Evolutionary conservation across 371 early-diverging fungal genomes (phyloP).

Genomic region (Mycotypha africana): DNA sequence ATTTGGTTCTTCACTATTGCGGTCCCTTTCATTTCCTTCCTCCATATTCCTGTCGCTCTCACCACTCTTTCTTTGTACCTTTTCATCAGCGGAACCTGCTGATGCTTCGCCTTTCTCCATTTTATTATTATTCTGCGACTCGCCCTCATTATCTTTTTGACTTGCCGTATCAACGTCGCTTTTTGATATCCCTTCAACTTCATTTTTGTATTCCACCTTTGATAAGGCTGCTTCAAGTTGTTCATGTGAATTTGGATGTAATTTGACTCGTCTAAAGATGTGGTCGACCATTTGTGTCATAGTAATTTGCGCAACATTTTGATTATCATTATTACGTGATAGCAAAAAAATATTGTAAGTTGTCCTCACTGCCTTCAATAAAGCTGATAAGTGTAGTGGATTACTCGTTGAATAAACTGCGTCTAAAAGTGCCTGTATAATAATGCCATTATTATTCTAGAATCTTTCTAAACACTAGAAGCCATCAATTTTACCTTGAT

Average conservation of each 20-base stretch:
- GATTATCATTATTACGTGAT: constrained; percentile 69
- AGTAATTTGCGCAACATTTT: constrained; percentile 84
- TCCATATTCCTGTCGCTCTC: too few relatives aligned
- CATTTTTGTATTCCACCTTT: too few relatives aligned
- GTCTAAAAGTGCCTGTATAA: constrained; percentile 69
- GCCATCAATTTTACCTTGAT: constrained; percentile 68
- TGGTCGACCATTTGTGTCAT: constrained; percentile 87
- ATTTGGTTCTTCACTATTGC: not conserved
- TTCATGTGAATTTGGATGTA: constrained; percentile 17
- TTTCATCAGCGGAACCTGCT: too few relatives aligned
- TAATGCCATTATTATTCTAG: too few relatives aligned
- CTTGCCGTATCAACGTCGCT: too few relatives aligned
- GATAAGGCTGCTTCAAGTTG: too few relatives aligned
- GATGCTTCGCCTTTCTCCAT: too few relatives aligned
- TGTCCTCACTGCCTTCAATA: constrained; percentile 81
- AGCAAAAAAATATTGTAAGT: constrained; percentile 66
- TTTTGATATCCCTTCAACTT: too few relatives aligned
- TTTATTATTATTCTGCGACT: not conserved
- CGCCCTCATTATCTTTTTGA: not conserved
- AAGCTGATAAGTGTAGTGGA: constrained; percentile 68
- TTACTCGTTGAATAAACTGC: constrained; percentile 69
- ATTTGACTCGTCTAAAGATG: constrained; percentile 63
- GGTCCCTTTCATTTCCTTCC: not conserved
- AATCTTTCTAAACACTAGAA: not conserved
- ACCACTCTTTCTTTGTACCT: too few relatives aligned